Percentiles rank a stretch among this genome's conserved stretches.
phyloP scores from a whole-genome alignment of 2,329 filamentous ascomycete genomes.

The Rutstroemia sydowiana region DNA sequence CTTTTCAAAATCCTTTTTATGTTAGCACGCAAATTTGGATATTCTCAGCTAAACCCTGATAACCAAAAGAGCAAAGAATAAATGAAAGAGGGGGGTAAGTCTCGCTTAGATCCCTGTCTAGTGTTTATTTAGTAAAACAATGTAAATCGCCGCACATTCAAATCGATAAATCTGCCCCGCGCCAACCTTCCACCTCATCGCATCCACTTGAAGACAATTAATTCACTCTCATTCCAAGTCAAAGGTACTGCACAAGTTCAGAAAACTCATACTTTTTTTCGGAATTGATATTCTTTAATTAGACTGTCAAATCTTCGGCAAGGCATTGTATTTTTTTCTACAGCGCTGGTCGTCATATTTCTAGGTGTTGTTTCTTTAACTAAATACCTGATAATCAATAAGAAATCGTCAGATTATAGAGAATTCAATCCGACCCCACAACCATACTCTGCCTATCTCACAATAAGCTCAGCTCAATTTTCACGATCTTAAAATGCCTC shows the following conservation, averaged over 20 bases:
- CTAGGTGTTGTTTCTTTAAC: neutral
- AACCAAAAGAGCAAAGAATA: neutral
- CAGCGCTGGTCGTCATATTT: neutral
- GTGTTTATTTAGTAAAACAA: neutral
- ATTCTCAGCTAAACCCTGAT: neutral
- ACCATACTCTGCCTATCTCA: neutral
- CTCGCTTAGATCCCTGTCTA: constrained; percentile 5
- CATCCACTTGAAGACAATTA: constrained; percentile 4
- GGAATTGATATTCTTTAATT: constrained; percentile 10
- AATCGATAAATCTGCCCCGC: constrained; percentile 9
- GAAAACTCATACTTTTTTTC: neutral
- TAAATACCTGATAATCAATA: neutral
- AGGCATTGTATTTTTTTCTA: neutral
- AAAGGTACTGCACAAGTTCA: neutral
- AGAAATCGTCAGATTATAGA: no score
- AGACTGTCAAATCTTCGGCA: constrained; percentile 3
- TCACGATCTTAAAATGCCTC: constrained; percentile 59
- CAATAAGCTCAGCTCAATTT: neutral
- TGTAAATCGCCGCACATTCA: neutral
- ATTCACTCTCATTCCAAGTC: neutral
- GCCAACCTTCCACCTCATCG: neutral
- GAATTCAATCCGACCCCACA: no score
- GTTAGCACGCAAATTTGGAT: neutral
- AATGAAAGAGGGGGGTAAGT: neutral
- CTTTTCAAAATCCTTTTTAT: neutral